Conservation (phyloP, 106 monocot genomes). For the Posidonia australis region DNA sequence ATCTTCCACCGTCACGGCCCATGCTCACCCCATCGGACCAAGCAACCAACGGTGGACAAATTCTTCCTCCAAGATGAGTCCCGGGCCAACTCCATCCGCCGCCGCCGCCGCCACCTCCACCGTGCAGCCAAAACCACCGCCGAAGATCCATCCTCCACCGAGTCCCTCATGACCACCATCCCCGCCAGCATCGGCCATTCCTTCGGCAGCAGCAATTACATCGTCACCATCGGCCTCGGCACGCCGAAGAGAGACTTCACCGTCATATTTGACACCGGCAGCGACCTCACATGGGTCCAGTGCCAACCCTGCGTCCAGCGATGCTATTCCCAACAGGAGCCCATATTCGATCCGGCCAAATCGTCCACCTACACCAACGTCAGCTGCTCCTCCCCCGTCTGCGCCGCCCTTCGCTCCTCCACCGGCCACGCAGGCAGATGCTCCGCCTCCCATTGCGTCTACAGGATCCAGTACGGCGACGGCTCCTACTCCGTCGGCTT, state of each 20-base stretch:
- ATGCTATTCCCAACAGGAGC: slow-evolving; percentile 14
- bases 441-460: slow-evolving; percentile 2
- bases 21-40: not conserved
- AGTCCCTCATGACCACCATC: not conserved
- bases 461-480: slow-evolving; percentile 12
- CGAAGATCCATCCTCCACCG: not conserved
- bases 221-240: slow-evolving; percentile 17
- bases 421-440: not conserved
- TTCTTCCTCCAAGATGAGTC: slow-evolving; percentile 4
- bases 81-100: slow-evolving; percentile 1
- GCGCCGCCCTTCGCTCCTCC: not conserved
- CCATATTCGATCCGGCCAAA: slow-evolving; percentile 12
- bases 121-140: not conserved
- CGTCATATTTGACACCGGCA: slow-evolving; percentile 19
- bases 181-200: not conserved
- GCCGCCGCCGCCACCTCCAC: not conserved
- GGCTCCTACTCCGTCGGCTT: slow-evolving; percentile 8
- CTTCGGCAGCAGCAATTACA: slow-evolving; percentile 14
- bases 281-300: slow-evolving; percentile 19
- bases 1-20: slow-evolving; percentile 7
- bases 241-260: slow-evolving; percentile 11
- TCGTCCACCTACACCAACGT: slow-evolving; percentile 15
- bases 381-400: slow-evolving; percentile 8
- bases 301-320: slow-evolving; percentile 14
- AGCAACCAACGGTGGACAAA: not conserved